Conservation (phyloP, 2,329 filamentous ascomycete genomes). For the Myriangium duriaei region DNA sequence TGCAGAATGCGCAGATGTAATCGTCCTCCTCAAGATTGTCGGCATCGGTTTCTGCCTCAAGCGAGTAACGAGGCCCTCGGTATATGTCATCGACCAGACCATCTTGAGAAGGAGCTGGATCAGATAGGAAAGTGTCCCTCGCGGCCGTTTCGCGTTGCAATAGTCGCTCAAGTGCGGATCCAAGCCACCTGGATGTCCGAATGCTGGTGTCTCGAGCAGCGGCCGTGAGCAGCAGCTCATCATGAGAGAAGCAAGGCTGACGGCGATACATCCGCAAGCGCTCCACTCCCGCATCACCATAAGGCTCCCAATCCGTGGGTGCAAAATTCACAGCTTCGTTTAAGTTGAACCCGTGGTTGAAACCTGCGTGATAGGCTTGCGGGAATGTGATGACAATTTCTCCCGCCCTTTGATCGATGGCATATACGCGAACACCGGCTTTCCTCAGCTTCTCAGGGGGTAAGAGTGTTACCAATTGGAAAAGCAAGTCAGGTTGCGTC, state of each 20-base stretch:
- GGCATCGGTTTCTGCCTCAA: conserved; percentile 41
- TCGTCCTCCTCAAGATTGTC: conserved; percentile 71
- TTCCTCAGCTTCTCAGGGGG: conserved; percentile 88
- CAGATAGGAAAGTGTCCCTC: conserved; percentile 54
- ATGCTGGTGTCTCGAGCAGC: conserved; percentile 69
- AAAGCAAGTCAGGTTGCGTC: conserved; percentile 88
- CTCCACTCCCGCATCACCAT: conserved; percentile 73
- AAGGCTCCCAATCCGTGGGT: conserved; percentile 88
- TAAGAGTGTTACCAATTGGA: conserved; percentile 91
- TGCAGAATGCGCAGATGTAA: conserved; percentile 84
- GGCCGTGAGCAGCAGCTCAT: conserved; percentile 85
- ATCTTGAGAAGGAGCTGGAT: conserved; percentile 33
- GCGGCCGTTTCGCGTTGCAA: conserved; percentile 58
- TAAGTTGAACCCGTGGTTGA: conserved; percentile 97
- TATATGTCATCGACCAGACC: conserved; percentile 21
- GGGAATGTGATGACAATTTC: conserved; percentile 96
- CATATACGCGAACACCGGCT: conserved; percentile 84
- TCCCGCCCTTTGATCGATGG: conserved; percentile 87
- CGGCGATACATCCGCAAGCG: conserved; percentile 76
- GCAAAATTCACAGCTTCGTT: conserved; percentile 99
- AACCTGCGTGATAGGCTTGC: conserved; percentile 92
- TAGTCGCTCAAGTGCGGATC: conserved; percentile 71
- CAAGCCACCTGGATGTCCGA: conserved; percentile 88
- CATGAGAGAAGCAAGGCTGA: conserved; percentile 94
- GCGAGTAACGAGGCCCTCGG: conserved; percentile 27